Percentiles rank a stretch among this genome's conserved stretches.
These are phyloP conservation scores for Mycosphaerella sp. DNA, from an alignment of 2,329 filamentous ascomycete species.

Conservation along the genomic window DNA sequence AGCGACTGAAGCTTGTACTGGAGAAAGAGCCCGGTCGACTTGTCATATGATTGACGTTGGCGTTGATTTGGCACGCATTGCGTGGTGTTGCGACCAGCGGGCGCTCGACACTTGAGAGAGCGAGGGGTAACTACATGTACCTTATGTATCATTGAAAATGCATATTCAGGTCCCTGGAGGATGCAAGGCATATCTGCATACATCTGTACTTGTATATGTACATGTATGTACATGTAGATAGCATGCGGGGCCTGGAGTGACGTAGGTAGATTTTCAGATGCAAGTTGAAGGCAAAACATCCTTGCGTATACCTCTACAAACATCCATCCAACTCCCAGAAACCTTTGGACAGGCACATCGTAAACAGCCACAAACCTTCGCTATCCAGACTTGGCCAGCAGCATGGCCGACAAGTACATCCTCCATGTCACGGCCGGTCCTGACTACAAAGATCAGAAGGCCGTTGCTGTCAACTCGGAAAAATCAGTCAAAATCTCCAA, in stretches of 20 bases:
- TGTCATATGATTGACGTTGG: constrained; percentile 43
- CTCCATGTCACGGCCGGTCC: constrained; percentile 77
- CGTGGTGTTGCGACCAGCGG: not conserved
- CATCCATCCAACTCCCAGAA: too few relatives aligned
- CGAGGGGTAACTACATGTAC: not conserved
- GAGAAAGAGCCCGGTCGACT: constrained; percentile 73
- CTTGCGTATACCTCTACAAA: too few relatives aligned
- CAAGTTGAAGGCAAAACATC: too few relatives aligned
- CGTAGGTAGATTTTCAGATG: too few relatives aligned
- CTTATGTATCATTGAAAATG: too few relatives aligned
- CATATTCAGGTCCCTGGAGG: too few relatives aligned
- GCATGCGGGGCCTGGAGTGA: too few relatives aligned
- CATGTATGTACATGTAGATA: too few relatives aligned
- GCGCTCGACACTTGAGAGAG: not conserved
- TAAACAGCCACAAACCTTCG: not conserved
- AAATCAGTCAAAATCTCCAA: constrained; percentile 58
- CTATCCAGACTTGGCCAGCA: too few relatives aligned
- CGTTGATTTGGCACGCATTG: not conserved
- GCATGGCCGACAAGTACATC: constrained; percentile 64
- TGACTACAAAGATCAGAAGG: constrained; percentile 65
- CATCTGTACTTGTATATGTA: too few relatives aligned
- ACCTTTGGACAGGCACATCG: too few relatives aligned
- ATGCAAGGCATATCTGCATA: too few relatives aligned
- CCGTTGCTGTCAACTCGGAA: constrained; percentile 68
- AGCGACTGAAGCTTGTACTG: constrained; percentile 76